These are phyloP conservation scores for Steccherinum ochraceum DNA, from an alignment of 768 basidiomycete species.

Conservation along the genomic window DNA sequence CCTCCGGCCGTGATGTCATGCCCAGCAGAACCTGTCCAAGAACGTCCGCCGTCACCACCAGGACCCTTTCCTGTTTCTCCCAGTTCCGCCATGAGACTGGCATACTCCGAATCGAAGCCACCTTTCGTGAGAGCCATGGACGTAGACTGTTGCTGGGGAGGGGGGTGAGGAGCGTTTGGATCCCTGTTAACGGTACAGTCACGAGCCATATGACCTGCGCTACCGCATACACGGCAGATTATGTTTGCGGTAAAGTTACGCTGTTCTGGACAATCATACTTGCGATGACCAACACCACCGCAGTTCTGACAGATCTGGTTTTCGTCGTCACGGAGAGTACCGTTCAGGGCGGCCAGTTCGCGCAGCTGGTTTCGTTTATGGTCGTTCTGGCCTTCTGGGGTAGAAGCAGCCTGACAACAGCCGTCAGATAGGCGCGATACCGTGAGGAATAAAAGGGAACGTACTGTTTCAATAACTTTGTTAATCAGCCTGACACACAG, in stretches of 20 bases:
- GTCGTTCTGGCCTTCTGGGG: slow-evolving; percentile 98
- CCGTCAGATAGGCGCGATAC: slow-evolving; percentile 5
- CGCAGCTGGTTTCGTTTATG: slow-evolving; percentile 99
- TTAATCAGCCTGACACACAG: slow-evolving; percentile 94
- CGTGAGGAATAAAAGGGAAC: slow-evolving; percentile 20
- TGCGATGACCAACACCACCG: slow-evolving; percentile 89
- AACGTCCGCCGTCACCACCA: slow-evolving; percentile 44
- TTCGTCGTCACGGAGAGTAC: slow-evolving; percentile 98
- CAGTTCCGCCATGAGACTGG: slow-evolving; percentile 94
- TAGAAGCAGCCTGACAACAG: slow-evolving; percentile 80
- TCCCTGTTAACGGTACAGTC: slow-evolving; percentile 95
- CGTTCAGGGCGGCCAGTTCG: slow-evolving; percentile 94
- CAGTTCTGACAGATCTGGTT: slow-evolving; percentile 99
- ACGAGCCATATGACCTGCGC: slow-evolving; percentile 97
- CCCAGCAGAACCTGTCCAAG: slow-evolving; percentile 61
- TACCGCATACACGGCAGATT: slow-evolving; percentile 97
- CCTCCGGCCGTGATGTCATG: slow-evolving; percentile 53
- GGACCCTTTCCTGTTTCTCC: slow-evolving; percentile 71
- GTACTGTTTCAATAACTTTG: slow-evolving; percentile 93
- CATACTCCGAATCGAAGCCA: slow-evolving; percentile 97
- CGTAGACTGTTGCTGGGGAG: slow-evolving; percentile 22
- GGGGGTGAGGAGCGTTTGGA: slow-evolving; percentile 50
- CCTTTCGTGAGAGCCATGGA: slow-evolving; percentile 43
- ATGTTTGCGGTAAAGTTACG: slow-evolving; percentile 99
- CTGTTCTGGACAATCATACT: slow-evolving; percentile 98